Base-by-base conservation (phyloP, 179 eudicot genomes). In the Corrigiola litoralis region DNA sequence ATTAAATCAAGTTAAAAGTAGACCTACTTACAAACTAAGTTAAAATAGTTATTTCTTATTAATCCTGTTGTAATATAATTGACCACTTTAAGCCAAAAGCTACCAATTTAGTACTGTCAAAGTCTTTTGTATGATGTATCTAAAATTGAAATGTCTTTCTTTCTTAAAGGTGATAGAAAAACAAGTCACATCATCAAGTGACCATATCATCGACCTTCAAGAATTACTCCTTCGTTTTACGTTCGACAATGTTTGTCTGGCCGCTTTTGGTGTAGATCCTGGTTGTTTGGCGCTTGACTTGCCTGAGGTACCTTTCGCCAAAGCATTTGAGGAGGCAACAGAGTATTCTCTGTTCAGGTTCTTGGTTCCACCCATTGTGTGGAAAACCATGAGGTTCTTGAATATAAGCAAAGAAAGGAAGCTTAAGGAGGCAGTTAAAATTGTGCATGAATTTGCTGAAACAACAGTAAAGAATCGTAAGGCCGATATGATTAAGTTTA, bases 241-340 rank as follows among this genome's bases (percentile, higher is more conserved):
- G 1, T 83, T 83, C 32, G 87, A 83, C 67, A 80, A 83, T 47
- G 82, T 80, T 5, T 83, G 87, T 38, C 28, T 72, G 40, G 87
- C 77, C 3, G 85, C 87, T 0, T 78, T 83, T 4, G 87, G 87
- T 2, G 85, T 81, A 1, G 80, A 83, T 60, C 77, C 87, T 0
- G 85, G 85, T 32, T 80, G 85, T 38, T 66, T 83, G 50, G 71
- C 75, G n/a, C 37, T 71, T 3, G 70, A 73, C 46, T 60, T 82
- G 18, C 84, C 86, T 0, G 83, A 80, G 5, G 65, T 80, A 9
- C 80, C 86, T 0, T 80, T 85, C 9, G 89, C 86, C 1, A 80
- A 71, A 17, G 86, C 86, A 31, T 82, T 82, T 11, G 86, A 84
- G 72, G 84, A 82, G 36, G 84, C 84, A 37, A 80, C 83, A 12